Percentiles rank a stretch among this genome's conserved stretches.
phyloP scores from a whole-genome alignment of 306 rosid species.

The Cyclanthera cordifolia region DNA sequence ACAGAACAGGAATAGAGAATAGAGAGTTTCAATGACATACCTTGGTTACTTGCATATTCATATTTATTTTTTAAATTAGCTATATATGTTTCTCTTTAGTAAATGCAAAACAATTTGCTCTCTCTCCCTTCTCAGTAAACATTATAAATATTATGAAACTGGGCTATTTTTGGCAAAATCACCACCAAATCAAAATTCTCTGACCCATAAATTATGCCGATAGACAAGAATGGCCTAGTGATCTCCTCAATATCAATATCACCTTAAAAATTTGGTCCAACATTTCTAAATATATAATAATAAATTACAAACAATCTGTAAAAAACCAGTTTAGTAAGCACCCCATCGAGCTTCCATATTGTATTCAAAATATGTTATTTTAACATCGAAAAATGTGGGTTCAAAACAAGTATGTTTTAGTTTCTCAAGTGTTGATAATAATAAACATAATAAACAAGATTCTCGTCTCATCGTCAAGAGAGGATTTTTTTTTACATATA shows the following conservation, averaged over 20 bases:
- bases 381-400: no score
- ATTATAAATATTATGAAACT: neutral
- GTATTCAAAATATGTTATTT: no score
- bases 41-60: slow-evolving; percentile 5
- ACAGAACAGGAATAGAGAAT: no score
- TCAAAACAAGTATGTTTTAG: no score
- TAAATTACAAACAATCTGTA: no score
- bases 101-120: neutral
- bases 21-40: neutral
- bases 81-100: neutral
- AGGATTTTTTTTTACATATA: no score
- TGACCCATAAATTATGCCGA: slow-evolving; percentile 1
- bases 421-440: no score
- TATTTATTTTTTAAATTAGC: neutral
- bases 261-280: slow-evolving; percentile 1
- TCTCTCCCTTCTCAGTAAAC: neutral
- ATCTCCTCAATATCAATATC: neutral
- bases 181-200: neutral
- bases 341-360: no score
- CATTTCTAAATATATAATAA: neutral
- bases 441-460: no score
- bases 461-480: no score
- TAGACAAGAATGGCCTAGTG: neutral
- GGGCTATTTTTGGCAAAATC: neutral
- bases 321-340: no score